Percentiles rank a stretch among this genome's conserved stretches.
phyloP scores from a whole-genome alignment of 495 filamentous ascomycete species.

The Recurvomyces mirabilis region DNA sequence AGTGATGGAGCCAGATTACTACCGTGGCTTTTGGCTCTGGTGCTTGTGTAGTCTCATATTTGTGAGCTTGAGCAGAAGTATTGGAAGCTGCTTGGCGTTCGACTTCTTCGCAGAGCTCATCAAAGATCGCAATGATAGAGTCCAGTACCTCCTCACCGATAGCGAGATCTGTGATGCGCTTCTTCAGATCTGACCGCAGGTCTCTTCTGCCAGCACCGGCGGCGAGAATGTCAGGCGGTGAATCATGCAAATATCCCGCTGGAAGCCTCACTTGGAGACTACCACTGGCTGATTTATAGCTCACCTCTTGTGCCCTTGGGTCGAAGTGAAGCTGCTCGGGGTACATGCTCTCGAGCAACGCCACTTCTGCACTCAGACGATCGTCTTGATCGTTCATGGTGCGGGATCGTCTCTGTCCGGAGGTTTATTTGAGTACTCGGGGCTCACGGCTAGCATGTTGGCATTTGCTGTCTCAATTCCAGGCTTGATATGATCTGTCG shows the following conservation, averaged over 20 bases:
- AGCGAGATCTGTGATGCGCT: constrained; percentile 9
- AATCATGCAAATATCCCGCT: constrained; percentile 18
- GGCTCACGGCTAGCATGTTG: no score
- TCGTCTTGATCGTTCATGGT: constrained; percentile 5
- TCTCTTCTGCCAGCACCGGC: constrained; percentile 22
- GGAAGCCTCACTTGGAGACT: constrained; percentile 26
- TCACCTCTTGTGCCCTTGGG: constrained; percentile 23
- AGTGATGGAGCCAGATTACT: constrained; percentile 34
- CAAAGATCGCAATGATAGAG: constrained; percentile 26
- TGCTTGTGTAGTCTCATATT: constrained; percentile 1
- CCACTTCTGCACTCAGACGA: constrained; percentile 21
- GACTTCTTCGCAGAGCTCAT: constrained; percentile 14
- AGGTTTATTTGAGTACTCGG: no score
- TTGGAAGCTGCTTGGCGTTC: background rate
- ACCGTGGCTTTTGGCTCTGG: constrained; percentile 20
- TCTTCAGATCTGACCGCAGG: constrained; percentile 22
- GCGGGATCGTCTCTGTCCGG: no score
- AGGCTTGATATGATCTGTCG: no score
- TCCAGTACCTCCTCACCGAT: constrained; percentile 30
- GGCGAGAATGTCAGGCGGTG: constrained; percentile 25
- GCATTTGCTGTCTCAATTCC: no score
- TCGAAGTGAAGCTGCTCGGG: constrained; percentile 24
- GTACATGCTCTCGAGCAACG: constrained; percentile 31
- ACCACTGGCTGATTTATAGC: constrained; percentile 14
- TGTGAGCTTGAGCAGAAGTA: background rate